A percentile compares a stretch with the other conserved stretches of the same genome.
Conservation (phyloP, 176 grass and related monocot species). For the Zizania latifolia region DNA sequence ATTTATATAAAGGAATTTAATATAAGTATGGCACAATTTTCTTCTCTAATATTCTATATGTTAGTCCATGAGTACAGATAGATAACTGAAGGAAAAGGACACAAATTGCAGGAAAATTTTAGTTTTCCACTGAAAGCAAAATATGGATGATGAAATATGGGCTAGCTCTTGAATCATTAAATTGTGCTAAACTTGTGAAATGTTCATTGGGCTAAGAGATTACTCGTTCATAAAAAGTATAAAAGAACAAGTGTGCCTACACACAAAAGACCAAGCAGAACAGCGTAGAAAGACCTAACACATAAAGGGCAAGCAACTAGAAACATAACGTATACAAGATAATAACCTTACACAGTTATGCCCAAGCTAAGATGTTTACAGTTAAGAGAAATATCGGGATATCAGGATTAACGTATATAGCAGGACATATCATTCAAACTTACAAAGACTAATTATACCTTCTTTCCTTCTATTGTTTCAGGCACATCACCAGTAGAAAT, state of each 20-base stretch:
- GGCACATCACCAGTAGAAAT: constrained; percentile 81
- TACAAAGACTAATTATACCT: constrained; percentile 24
- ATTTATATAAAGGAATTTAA: neutral
- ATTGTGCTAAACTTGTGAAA: neutral
- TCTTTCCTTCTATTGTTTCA: constrained; percentile 94
- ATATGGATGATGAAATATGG: neutral
- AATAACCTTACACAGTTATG: neutral
- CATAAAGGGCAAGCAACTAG: neutral
- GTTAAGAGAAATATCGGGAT: neutral
- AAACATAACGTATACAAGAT: constrained; percentile 2
- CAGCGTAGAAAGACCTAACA: constrained; percentile 4
- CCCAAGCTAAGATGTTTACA: neutral
- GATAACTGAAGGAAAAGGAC: neutral
- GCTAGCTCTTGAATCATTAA: neutral
- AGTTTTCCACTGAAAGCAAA: neutral
- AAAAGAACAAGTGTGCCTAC: neutral
- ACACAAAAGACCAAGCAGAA: constrained; percentile 14
- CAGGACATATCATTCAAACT: neutral
- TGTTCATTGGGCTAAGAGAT: neutral
- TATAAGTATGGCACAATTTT: neutral
- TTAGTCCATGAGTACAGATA: neutral
- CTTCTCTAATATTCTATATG: neutral
- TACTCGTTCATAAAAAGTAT: neutral
- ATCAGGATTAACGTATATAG: neutral
- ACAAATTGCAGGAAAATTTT: neutral